These are phyloP conservation scores for Trichosanthes truncata DNA, from an alignment of 306 rosid genomes.

Conservation along the genomic window DNA sequence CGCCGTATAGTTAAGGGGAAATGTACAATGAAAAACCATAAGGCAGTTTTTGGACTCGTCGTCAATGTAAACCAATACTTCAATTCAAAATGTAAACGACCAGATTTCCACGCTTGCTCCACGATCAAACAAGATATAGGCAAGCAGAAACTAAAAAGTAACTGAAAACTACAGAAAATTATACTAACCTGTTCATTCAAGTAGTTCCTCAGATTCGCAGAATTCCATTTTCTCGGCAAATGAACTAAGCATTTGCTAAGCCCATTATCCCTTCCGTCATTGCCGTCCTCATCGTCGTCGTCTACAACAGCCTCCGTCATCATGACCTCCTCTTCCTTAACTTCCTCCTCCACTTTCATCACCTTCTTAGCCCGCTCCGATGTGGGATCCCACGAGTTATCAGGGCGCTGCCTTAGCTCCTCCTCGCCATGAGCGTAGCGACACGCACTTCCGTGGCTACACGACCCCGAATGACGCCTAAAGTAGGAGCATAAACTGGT, in stretches of 20 bases:
- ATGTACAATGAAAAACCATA: not conserved
- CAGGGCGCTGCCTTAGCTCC: constrained; percentile 85
- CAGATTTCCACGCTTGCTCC: not conserved
- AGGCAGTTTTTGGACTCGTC: not conserved
- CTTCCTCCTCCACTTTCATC: constrained; percentile 22
- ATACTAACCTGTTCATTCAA: constrained; percentile 47
- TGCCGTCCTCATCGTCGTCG: constrained; percentile 26
- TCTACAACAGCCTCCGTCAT: constrained; percentile 59
- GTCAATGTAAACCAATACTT: not conserved
- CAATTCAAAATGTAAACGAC: not conserved
- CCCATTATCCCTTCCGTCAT: constrained; percentile 20
- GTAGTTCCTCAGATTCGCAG: constrained; percentile 44
- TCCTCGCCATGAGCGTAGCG: constrained; percentile 75
- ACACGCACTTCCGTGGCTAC: constrained; percentile 66
- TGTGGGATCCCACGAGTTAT: constrained; percentile 90
- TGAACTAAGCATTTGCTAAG: constrained; percentile 74
- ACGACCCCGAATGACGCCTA: constrained; percentile 45
- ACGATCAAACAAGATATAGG: not conserved
- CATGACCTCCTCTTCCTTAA: constrained; percentile 37
- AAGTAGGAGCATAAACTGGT: constrained; percentile 87
- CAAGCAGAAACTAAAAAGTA: not conserved
- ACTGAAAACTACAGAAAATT: not conserved
- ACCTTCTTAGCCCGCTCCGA: constrained; percentile 75
- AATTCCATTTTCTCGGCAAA: constrained; percentile 69
- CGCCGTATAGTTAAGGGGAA: not conserved